Conservation (phyloP, 176 grass and related monocot genomes). For the Pharus latifolius region DNA sequence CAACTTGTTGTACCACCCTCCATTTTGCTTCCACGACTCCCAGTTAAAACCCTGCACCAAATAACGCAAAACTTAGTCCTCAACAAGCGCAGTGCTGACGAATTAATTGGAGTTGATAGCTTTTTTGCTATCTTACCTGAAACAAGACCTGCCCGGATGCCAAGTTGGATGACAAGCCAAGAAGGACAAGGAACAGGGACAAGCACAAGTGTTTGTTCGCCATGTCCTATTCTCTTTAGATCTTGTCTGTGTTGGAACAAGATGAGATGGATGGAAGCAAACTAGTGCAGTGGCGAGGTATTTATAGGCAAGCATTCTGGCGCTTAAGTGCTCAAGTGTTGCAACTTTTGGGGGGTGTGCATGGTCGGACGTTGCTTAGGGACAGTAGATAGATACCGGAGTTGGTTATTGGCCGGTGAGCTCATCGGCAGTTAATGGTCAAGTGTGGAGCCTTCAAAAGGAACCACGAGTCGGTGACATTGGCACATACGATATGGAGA, state of each 20-base stretch:
- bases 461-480: neutral
- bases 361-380: neutral
- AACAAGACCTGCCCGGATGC: conserved; percentile 22
- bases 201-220: neutral
- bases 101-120: no score
- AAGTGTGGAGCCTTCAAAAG: neutral
- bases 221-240: no score
- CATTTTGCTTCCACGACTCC: conserved; percentile 88
- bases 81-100: neutral
- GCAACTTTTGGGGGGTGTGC: neutral
- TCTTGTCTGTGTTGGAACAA: neutral
- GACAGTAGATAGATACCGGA: neutral
- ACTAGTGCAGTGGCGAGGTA: neutral
- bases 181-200: conserved; percentile 10
- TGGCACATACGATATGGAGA: no score
- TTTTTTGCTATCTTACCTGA: conserved; percentile 50
- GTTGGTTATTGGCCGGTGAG: conserved; percentile 27
- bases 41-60: conserved; percentile 76
- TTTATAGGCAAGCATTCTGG: conserved; percentile 11
- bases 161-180: conserved; percentile 18
- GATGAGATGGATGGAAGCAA: conserved; percentile 13
- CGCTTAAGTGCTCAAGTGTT: neutral
- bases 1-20: conserved; percentile 64
- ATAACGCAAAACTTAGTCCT: neutral
- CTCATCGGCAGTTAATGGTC: conserved; percentile 12